phyloP scores from a whole-genome alignment of 768 basidiomycete genomes.

The Peribolospora kevripleyi region DNA sequence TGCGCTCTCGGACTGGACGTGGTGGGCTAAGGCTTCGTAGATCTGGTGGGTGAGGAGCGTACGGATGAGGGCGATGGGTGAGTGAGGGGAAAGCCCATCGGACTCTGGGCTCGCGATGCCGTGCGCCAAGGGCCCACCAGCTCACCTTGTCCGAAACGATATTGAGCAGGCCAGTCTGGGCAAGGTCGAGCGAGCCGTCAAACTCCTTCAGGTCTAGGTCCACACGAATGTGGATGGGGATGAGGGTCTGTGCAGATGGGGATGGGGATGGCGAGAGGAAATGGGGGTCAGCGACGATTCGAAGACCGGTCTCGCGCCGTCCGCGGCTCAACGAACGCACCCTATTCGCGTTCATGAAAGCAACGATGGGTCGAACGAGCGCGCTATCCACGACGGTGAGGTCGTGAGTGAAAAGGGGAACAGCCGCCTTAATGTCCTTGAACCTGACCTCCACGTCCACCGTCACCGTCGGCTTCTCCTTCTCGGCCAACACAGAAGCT shows the following conservation, averaged over 20 bases:
- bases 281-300: not conserved
- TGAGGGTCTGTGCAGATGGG: constrained; percentile 30
- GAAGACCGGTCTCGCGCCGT: not conserved
- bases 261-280: constrained; percentile 33
- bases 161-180: constrained; percentile 70
- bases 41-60: constrained; percentile 25
- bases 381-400: constrained; percentile 81
- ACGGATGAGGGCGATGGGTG: too few relatives aligned
- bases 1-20: constrained; percentile 49
- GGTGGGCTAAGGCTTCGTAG: constrained; percentile 80
- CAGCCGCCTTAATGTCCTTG: constrained; percentile 78
- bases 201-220: constrained; percentile 64
- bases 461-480: constrained; percentile 9
- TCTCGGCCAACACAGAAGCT: not conserved
- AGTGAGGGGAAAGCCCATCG: not conserved
- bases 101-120: too few relatives aligned
- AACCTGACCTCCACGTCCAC: constrained; percentile 86
- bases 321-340: not conserved
- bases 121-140: not conserved
- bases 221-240: constrained; percentile 79
- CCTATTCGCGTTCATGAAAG: constrained; percentile 73
- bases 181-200: constrained; percentile 78
- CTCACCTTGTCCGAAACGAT: constrained; percentile 61
- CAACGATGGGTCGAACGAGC: constrained; percentile 80
- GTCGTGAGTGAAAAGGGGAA: constrained; percentile 70